Conservation (phyloP, 805 yeast genomes). For the Kazachstania bromeliacearum region DNA sequence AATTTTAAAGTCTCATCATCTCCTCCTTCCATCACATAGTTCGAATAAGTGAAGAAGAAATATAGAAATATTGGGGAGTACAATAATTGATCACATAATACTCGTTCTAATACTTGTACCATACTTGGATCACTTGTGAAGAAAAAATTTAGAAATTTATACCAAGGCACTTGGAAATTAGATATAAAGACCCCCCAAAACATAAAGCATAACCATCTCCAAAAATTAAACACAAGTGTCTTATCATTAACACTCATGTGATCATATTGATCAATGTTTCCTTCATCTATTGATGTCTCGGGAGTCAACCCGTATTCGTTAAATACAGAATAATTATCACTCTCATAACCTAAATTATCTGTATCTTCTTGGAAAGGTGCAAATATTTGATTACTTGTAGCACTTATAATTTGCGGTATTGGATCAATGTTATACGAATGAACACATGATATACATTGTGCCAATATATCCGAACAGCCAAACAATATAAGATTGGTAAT, state of each 20-base stretch:
- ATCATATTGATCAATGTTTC: conserved; percentile 1
- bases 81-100: conserved; percentile 78
- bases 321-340: conserved; percentile 20
- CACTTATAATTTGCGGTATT: conserved; percentile 14
- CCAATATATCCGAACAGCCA: conserved; percentile 87
- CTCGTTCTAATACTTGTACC: conserved; percentile 77
- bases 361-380: conserved; percentile 5
- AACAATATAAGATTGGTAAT: conserved; percentile 71
- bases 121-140: conserved; percentile 77
- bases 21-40: conserved; percentile 70
- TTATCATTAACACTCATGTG: conserved; percentile 6
- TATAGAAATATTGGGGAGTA: conserved; percentile 82
- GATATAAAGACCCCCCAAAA: conserved; percentile 83
- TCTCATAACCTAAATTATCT: conserved; percentile 12
- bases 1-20: conserved; percentile 50
- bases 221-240: conserved; percentile 41
- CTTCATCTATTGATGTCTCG: conserved; percentile 4
- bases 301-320: conserved; percentile 22
- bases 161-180: conserved; percentile 83
- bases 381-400: conserved; percentile 9
- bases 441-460: conserved; percentile 56
- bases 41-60: conserved; percentile 75
- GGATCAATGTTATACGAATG: conserved; percentile 15
- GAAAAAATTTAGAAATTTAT: conserved; percentile 63
- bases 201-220: conserved; percentile 69